phyloP scores from a whole-genome alignment of 2,329 filamentous ascomycete species.

The Cladosporium sp. region DNA sequence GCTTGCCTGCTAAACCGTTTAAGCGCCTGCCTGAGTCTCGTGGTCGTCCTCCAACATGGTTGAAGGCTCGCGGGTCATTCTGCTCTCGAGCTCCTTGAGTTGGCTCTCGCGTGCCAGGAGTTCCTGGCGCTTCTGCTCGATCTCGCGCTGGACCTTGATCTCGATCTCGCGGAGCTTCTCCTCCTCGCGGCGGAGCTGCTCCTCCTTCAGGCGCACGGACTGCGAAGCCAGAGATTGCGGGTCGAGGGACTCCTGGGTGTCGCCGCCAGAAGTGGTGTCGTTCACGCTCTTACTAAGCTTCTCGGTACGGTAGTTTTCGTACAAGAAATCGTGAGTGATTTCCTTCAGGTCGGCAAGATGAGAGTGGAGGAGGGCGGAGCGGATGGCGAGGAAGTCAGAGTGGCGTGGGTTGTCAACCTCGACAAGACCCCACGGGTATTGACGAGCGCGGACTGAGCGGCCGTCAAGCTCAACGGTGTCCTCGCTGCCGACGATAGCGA shows the following conservation, averaged over 20 bases:
- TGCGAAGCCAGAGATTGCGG: slow-evolving; percentile 95
- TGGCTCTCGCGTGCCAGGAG: slow-evolving; percentile 95
- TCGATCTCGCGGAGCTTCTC: slow-evolving; percentile 99
- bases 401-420: slow-evolving; percentile 99
- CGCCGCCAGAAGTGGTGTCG: slow-evolving; percentile 55
- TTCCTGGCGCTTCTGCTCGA: slow-evolving; percentile 99
- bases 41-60: slow-evolving; percentile 17
- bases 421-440: slow-evolving; percentile 98
- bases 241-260: slow-evolving; percentile 68
- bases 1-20: slow-evolving; percentile 13
- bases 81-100: slow-evolving; percentile 96
- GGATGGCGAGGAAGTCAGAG: slow-evolving; percentile 96
- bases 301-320: slow-evolving; percentile 99
- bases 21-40: slow-evolving; percentile 19
- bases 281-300: slow-evolving; percentile 99
- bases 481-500: slow-evolving; percentile 97
- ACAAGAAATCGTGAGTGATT: slow-evolving; percentile 99
- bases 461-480: slow-evolving; percentile 92
- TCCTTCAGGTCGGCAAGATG: slow-evolving; percentile 98
- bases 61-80: slow-evolving; percentile 55
- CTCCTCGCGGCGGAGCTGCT: slow-evolving; percentile 97
- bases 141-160: slow-evolving; percentile 98
- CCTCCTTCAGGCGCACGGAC: slow-evolving; percentile 98
- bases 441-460: slow-evolving; percentile 85
- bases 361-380: slow-evolving; percentile 93